Base-by-base conservation (phyloP, 192 early-diverging fungal genomes). In the Ambispora gerdemannii region DNA sequence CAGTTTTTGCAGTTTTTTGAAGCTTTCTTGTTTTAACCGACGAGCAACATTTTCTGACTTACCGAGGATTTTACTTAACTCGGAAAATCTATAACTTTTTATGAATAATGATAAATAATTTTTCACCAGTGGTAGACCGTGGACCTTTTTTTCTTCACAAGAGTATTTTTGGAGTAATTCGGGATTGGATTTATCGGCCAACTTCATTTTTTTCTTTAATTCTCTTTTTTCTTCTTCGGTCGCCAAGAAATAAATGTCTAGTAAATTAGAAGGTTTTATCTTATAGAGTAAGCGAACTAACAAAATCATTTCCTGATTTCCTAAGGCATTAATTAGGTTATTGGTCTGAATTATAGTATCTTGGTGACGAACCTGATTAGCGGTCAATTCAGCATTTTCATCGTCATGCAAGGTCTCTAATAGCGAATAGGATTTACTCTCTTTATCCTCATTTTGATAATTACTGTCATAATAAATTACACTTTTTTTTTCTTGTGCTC, bases 381-480 rank as follows among this genome's bases (percentile, higher is more conserved):
- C 53, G 24, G 53, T 55, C 53, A 55, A 55, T 22, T 55, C 53
- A 55, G 53, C 53, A 55, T 55, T 55, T 55, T 55, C 53, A 55
- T 55, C 53, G 25, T 55, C 53, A 55, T 55, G 53, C 24, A 55
- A 55, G 25, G 53, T 55, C 25, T 55, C 53, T 22, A 55, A 22
- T 55, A 55, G 25, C 24, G 53, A 55, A 55, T 55, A 55, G n/a
- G 53, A 55, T 55, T 55, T 55, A 25, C 53, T 55, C 25, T 55
- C 53, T 25, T 55, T 55, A 25, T 55, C 53, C 17, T 55, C 53
- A 55, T 55, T 55, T 55, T 55, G 53, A 55, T 55, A 55, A 55
- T 55, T 55, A 55, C 53, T 55, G 53, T 55, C 53, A 55, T 55
- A 55, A 55, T 55, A 55, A 55, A 55, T 55, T 25, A 55, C 53